A percentile compares a stretch with the other conserved stretches of the same genome.
Conservation (phyloP, 2,329 filamentous ascomycete genomes). For the Fusarium sp. region DNA sequence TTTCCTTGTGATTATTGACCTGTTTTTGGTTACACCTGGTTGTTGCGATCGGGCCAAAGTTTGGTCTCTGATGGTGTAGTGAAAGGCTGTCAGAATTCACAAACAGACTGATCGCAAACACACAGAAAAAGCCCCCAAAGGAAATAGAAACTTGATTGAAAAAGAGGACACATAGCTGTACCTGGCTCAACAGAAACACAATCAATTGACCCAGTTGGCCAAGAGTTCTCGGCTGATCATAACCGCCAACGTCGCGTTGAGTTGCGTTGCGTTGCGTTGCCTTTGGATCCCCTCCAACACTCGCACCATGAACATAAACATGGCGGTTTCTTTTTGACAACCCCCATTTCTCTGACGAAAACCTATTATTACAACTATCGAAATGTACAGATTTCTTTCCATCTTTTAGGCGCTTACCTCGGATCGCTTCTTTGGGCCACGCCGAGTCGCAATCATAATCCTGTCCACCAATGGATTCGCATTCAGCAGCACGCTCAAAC, state of each 20-base stretch:
- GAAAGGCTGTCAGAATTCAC: conserved; percentile 2
- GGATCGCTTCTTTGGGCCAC: conserved; percentile 34
- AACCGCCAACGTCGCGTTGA: conserved; percentile 19
- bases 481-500: conserved; percentile 31
- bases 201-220: conserved; percentile 12
- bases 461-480: conserved; percentile 34
- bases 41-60: conserved; percentile 21
- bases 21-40: not conserved
- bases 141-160: not conserved
- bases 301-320: conserved; percentile 32
- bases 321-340: conserved; percentile 35
- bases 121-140: not conserved
- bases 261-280: not conserved
- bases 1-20: conserved; percentile 11
- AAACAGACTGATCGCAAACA: conserved; percentile 1
- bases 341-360: conserved; percentile 36
- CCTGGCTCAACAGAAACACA: not conserved
- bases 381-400: not conserved
- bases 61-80: conserved; percentile 10
- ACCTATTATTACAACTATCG: conserved; percentile 25
- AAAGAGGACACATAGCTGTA: not conserved
- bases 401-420: conserved; percentile 30
- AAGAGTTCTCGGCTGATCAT: conserved; percentile 28
- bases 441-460: conserved; percentile 29
- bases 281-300: conserved; percentile 25